Conservation (phyloP, 1,284 basidiomycete genomes). For the Sanghuangporus sanghuang region DNA sequence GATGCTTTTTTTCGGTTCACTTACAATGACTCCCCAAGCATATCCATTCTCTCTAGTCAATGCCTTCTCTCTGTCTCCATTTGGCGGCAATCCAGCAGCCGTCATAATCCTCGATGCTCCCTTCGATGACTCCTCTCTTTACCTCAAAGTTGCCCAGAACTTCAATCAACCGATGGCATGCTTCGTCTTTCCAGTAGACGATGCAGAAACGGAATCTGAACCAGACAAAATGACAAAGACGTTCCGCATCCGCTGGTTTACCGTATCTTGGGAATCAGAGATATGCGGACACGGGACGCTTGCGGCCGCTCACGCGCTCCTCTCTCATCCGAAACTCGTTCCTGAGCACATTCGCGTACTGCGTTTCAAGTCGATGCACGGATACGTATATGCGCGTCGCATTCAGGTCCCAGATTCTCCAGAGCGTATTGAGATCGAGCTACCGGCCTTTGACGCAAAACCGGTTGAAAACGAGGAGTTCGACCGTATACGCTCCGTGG, state of each 20-base stretch:
- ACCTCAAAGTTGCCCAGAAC: slow-evolving; percentile 35
- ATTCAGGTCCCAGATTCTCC: slow-evolving; percentile 24
- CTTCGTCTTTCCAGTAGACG: slow-evolving; percentile 31
- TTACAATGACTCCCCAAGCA: background rate
- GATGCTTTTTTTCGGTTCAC: background rate
- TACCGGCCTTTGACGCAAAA: slow-evolving; percentile 29
- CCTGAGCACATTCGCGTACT: slow-evolving; percentile 27
- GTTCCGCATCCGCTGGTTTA: slow-evolving; percentile 39
- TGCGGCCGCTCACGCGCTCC: slow-evolving; percentile 38
- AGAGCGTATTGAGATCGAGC: slow-evolving; percentile 38
- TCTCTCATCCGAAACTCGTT: slow-evolving; percentile 26
- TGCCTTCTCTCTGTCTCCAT: slow-evolving; percentile 41
- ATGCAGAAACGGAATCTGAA: slow-evolving; percentile 16
- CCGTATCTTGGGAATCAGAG: slow-evolving; percentile 28
- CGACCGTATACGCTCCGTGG: slow-evolving; percentile 24
- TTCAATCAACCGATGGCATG: slow-evolving; percentile 44
- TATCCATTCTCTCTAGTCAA: slow-evolving; percentile 34
- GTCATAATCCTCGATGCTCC: slow-evolving; percentile 35
- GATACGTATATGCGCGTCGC: slow-evolving; percentile 17
- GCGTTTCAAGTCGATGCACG: slow-evolving; percentile 31
- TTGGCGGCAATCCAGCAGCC: slow-evolving; percentile 49
- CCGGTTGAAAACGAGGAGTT: slow-evolving; percentile 29
- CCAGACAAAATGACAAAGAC: slow-evolving; percentile 21
- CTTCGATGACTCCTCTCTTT: slow-evolving; percentile 25
- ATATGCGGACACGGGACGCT: slow-evolving; percentile 50